Base-by-base conservation (phyloP, 2,329 filamentous ascomycete species). In the Sclerotinia subarctica region DNA sequence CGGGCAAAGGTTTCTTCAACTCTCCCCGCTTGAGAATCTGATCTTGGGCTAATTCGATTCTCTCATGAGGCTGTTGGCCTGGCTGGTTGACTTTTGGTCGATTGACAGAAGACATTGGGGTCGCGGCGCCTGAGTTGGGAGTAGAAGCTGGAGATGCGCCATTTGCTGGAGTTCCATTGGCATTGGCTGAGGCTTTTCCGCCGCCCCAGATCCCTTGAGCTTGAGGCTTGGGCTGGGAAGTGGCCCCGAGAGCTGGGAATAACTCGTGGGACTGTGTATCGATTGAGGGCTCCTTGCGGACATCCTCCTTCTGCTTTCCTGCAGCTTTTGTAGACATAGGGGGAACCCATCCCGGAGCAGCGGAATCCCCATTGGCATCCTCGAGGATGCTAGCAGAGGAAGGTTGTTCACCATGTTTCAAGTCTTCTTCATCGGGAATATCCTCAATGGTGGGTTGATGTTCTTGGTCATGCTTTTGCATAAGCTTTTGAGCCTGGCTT, bases 211-310 rank as follows among this genome's bases (percentile, higher is more conserved):
- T 88, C 57, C 90, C 88, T 58, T 89, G 84, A 69, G 88, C 84
- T 73, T 87, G 85, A 71, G 85, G 80, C 46, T 88, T 82, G 80
- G 88, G 82, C 79, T 88, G 88, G 68, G 84, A 79, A 29, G 81
- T 86, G 71, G 86, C 85, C 66, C 94, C 94, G 58, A 99, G 86
- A 74, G 94, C 89, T n/a, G 95, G 95, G 84, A 99, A 99, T 69
- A 92, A 83, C 80, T 98, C 94, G 77, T 96, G 91, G 24, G 92
- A 96, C 76, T 92, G 86, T 26, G 92, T 94, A 79, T 98, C 92
- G 70, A 97, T 74, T 54, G 81, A 73, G 68, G 75, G 74, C 46
- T 75, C 73, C 56, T 77, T 74, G 64, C 78, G 79, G 44, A 79
- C 70, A 67, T 86, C 82, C 47, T 82, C 83, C 78, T 89, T 89